phyloP scores from a whole-genome alignment of 257 asterid genomes.

The Jacaranda copaia region DNA sequence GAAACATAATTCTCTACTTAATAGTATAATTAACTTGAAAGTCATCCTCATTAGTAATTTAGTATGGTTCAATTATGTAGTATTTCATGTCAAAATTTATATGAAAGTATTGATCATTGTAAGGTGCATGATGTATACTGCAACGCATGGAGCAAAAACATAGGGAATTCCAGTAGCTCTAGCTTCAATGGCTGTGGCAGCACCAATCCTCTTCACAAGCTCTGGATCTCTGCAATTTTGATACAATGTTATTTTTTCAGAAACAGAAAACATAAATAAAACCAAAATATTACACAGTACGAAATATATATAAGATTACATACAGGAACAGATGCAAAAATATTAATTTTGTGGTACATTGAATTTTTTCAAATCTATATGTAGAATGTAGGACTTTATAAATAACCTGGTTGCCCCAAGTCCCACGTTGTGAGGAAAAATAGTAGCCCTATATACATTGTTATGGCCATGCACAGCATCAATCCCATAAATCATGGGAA shows the following conservation, averaged over 20 bases:
- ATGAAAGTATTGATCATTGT: too few species aligned
- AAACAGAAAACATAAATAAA: too few species aligned
- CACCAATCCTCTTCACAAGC: slow-evolving; percentile 40
- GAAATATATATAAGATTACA: too few species aligned
- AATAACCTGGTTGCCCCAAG: slow-evolving; percentile 35
- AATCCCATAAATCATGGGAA: slow-evolving; percentile 26
- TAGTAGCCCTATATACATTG: slow-evolving; percentile 21
- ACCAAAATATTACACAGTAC: too few species aligned
- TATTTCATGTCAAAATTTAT: too few species aligned
- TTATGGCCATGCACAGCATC: slow-evolving; percentile 36
- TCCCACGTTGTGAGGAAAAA: slow-evolving; percentile 36
- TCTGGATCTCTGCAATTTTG: slow-evolving; percentile 31
- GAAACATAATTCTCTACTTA: not conserved
- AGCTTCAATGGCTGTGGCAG: slow-evolving; percentile 42
- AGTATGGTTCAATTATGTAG: too few species aligned
- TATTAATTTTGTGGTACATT: too few species aligned
- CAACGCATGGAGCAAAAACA: slow-evolving; percentile 44
- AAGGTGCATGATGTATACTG: slow-evolving; percentile 14
- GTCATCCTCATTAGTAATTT: too few species aligned
- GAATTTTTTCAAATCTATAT: too few species aligned
- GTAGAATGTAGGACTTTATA: not conserved
- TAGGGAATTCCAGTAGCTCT: slow-evolving; percentile 44
- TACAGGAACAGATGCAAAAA: too few species aligned
- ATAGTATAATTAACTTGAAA: not conserved
- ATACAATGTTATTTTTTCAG: too few species aligned